Percentiles rank a stretch among this genome's conserved stretches.
Evolutionary conservation across 2,329 filamentous ascomycete species (phyloP).

Genomic region (Fusarium sp.): DNA sequence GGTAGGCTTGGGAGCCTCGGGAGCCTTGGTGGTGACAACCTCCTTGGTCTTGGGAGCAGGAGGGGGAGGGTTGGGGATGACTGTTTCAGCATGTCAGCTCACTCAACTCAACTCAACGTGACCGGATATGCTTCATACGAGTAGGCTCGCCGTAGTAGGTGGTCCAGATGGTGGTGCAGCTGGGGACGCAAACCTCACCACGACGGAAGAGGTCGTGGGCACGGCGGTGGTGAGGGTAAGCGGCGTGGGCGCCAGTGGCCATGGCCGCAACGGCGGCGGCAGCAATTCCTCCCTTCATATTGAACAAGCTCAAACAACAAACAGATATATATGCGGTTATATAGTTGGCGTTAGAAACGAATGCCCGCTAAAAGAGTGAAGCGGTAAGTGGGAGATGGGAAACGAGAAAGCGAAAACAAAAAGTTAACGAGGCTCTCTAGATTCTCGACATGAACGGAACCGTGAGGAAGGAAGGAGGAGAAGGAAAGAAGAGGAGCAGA

Average conservation of each 20-base stretch:
- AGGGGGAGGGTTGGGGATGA: slow-evolving; percentile 56
- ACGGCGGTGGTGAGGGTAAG: slow-evolving; percentile 70
- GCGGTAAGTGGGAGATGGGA: slow-evolving; percentile 67
- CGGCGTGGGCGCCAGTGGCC: slow-evolving; percentile 67
- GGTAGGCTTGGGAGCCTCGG: slow-evolving; percentile 5
- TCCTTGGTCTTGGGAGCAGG: slow-evolving; percentile 38
- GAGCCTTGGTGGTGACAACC: slow-evolving; percentile 25
- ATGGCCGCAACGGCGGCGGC: slow-evolving; percentile 73
- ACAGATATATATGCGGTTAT: slow-evolving; percentile 26
- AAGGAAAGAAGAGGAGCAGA: slow-evolving; percentile 46
- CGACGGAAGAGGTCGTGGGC: slow-evolving; percentile 71
- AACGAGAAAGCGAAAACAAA: slow-evolving; percentile 65
- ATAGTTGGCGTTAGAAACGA: slow-evolving; percentile 63
- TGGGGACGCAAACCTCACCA: slow-evolving; percentile 64
- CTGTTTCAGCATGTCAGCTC: slow-evolving; percentile 44
- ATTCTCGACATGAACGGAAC: slow-evolving; percentile 63
- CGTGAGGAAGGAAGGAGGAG: slow-evolving; percentile 50
- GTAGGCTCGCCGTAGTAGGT: slow-evolving; percentile 76
- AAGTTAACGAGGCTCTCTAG: slow-evolving; percentile 59
- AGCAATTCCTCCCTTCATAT: slow-evolving; percentile 80
- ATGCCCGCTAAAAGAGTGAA: slow-evolving; percentile 92
- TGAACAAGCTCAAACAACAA: slow-evolving; percentile 53
- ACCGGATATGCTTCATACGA: slow-evolving; percentile 59
- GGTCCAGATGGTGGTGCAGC: slow-evolving; percentile 80
- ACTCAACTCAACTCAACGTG: background rate